phyloP scores from a whole-genome alignment of 106 monocot species.

The Dioscorea zingiberensis region DNA sequence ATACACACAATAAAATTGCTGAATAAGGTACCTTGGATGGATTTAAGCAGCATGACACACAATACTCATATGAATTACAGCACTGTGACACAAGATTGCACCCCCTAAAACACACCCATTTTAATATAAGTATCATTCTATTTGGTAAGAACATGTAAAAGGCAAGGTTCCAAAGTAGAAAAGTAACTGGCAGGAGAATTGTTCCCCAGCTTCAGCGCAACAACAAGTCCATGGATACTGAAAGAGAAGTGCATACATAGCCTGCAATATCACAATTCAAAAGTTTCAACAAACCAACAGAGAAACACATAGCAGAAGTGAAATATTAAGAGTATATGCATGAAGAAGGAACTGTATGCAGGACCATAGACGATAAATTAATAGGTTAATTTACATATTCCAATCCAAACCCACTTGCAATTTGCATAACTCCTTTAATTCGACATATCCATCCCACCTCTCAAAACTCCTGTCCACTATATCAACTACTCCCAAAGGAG shows the following conservation, averaged over 20 bases:
- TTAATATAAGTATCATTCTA: conserved; percentile 11
- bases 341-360: too few species aligned
- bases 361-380: too few species aligned
- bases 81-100: conserved; percentile 82
- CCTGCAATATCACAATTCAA: conserved; percentile 36
- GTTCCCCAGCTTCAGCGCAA: conserved; percentile 59
- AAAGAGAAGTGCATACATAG: conserved; percentile 72
- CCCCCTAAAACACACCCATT: conserved; percentile 32
- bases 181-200: conserved; percentile 91
- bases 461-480: too few species aligned
- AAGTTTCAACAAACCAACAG: neutral
- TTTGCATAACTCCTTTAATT: too few species aligned
- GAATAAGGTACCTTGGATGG: conserved; percentile 49
- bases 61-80: conserved; percentile 93
- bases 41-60: conserved; percentile 95
- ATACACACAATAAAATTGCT: too few species aligned
- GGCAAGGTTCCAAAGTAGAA: neutral
- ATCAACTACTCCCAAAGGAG: too few species aligned
- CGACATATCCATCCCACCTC: too few species aligned
- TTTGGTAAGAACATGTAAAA: neutral
- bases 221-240: conserved; percentile 59
- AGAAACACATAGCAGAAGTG: neutral
- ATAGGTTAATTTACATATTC: too few species aligned
- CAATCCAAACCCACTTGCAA: too few species aligned
- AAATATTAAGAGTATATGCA: too few species aligned